Base-by-base conservation (phyloP, 164 flowering plant species). In the Annona cherimola region DNA sequence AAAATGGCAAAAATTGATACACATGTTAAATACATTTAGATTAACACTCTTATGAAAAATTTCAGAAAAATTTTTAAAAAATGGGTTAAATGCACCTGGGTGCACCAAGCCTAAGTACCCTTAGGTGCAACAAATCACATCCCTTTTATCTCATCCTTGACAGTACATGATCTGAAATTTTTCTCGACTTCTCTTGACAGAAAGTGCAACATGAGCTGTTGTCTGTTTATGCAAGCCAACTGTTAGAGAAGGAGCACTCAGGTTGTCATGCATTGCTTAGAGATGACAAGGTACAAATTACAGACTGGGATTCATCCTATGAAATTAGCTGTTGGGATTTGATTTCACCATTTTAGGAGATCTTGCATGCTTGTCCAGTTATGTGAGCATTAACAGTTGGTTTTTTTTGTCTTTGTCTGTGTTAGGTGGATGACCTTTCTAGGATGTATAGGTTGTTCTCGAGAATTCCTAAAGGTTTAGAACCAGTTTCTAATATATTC, bases 161-260 rank as follows among this genome's bases (percentile, higher is more conserved):
- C 35, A 26, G 35, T 26, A 26, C 35, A 26, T 26, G 14, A 50
- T 50, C 57, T 50, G 14, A 50, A 50, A 50, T 40, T 40, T 64
- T 64, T 16, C 16, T 64, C 44, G 3, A 12, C 9, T 40, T 64
- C 67, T 62, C n/a, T 41, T 63, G 65, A 46, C 45, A 81, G 83
- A 81, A 74, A 78, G 83, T 81, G 62, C 79, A 78, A 78, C 57
- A 78, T 16, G 83, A 81, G 68, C 61, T 81, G 74, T 60, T 81
- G 63, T 64, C 11, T 44, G 79, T 78, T 35, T 81, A 83, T 85
- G 86, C 88, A 78, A 85, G 64, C 82, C 97, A 89, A 78, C 80
- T 94, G 45, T 90, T 93, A 70, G 94, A 93, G 60, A 93, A 95
- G 77, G 99, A 95, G 81, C 87, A 89, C 75, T 95, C 99, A 75